phyloP scores from a whole-genome alignment of 192 early-diverging fungal genomes.

The Cladochytrium replicatum region DNA sequence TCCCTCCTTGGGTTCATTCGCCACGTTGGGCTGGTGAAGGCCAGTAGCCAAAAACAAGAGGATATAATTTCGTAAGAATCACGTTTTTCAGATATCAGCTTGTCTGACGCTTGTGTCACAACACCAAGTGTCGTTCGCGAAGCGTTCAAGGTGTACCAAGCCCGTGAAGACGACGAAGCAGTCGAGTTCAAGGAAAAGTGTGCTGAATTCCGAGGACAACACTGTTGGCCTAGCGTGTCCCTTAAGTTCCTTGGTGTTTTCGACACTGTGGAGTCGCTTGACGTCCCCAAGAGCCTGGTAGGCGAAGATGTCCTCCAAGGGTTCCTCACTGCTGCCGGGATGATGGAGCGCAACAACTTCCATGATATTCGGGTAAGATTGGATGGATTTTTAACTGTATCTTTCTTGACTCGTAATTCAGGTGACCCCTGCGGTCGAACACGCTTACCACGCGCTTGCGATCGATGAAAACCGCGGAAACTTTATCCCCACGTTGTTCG shows the following conservation, averaged over 20 bases:
- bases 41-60: background rate
- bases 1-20: conserved; percentile 17
- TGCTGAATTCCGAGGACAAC: too few species aligned
- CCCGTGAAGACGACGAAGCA: background rate
- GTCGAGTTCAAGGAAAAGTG: conserved; percentile 3
- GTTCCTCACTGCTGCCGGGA: conserved; percentile 1
- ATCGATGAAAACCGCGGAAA: conserved; percentile 8
- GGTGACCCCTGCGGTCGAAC: too few species aligned
- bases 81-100: too few species aligned
- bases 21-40: conserved; percentile 1
- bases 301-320: background rate
- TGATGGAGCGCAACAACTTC: conserved; percentile 10
- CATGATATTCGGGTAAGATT: conserved; percentile 6
- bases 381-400: too few species aligned
- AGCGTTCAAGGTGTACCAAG: conserved; percentile 8
- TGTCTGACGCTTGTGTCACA: too few species aligned
- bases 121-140: background rate
- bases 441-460: conserved; percentile 10
- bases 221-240: conserved; percentile 1
- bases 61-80: too few species aligned
- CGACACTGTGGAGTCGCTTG: conserved; percentile 10
- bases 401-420: too few species aligned
- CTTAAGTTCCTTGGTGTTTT: conserved; percentile 14
- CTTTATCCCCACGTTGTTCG: conserved; percentile 8
- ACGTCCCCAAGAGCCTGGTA: conserved; percentile 5